These are phyloP conservation scores for Teratosphaeria zuluensis DNA, from an alignment of 2,329 filamentous ascomycete species.

Conservation along the genomic window DNA sequence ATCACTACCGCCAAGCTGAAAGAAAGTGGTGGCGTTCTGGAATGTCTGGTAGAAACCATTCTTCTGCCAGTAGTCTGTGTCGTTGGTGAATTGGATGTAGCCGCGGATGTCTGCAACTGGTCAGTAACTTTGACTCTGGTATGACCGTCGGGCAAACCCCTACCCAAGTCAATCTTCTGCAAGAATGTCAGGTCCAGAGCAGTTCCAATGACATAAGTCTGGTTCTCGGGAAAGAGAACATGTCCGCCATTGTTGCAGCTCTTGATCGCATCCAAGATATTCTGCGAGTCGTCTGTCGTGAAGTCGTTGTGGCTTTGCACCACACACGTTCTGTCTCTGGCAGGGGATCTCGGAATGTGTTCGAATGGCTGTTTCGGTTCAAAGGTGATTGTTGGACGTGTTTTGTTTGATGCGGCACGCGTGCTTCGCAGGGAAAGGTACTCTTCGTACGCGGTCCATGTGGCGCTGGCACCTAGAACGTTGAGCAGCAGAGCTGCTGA, in stretches of 20 bases:
- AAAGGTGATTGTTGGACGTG: slow-evolving; percentile 25
- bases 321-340: slow-evolving; percentile 29
- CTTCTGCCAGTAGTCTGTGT: slow-evolving; percentile 55
- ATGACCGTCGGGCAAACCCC: slow-evolving; percentile 5
- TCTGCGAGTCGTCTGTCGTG: slow-evolving; percentile 39
- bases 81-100: slow-evolving; percentile 52
- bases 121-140: slow-evolving; percentile 6
- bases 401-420: slow-evolving; percentile 12
- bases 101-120: slow-evolving; percentile 44
- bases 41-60: slow-evolving; percentile 55
- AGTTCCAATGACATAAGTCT: slow-evolving; percentile 52
- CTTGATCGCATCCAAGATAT: slow-evolving; percentile 47
- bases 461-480: slow-evolving; percentile 13
- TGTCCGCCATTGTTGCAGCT: slow-evolving; percentile 55
- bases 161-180: slow-evolving; percentile 52
- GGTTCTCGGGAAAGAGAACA: slow-evolving; percentile 47
- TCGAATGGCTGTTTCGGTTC: slow-evolving; percentile 28
- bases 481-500: slow-evolving; percentile 9
- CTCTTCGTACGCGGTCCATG: slow-evolving; percentile 21
- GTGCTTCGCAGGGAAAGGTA: slow-evolving; percentile 14
- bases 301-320: slow-evolving; percentile 30
- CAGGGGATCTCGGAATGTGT: slow-evolving; percentile 25
- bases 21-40: slow-evolving; percentile 59
- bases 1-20: slow-evolving; percentile 55
- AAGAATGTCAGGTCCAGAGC: slow-evolving; percentile 57